A percentile compares a stretch with the other conserved stretches of the same genome.
These are phyloP conservation scores for Scenedesmus sp. DNA, from an alignment of 163 green algal species.

Conservation along the genomic window DNA sequence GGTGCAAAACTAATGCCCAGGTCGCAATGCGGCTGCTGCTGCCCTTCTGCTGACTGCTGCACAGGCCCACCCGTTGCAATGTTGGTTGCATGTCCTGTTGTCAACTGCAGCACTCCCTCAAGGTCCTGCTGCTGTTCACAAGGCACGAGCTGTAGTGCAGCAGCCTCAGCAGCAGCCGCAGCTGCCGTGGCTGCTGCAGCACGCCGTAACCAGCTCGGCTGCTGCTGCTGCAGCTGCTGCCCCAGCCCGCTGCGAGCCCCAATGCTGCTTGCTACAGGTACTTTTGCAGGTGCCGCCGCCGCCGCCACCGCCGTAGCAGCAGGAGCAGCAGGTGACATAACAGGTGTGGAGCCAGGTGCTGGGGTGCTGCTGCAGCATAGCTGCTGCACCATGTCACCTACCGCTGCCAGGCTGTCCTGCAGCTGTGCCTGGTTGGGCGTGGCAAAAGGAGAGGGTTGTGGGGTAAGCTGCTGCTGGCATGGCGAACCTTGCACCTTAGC, in stretches of 20 bases:
- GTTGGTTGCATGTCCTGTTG: no score
- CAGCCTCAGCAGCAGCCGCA: constrained; percentile 62
- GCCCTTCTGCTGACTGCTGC: no score
- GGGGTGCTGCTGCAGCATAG: neutral
- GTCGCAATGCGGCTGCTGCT: neutral
- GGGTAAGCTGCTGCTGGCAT: neutral
- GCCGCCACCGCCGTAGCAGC: neutral
- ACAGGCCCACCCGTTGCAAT: no score
- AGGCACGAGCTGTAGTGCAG: neutral
- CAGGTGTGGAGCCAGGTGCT: neutral
- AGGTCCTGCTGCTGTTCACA: neutral
- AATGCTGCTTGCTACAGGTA: neutral
- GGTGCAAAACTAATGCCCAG: neutral
- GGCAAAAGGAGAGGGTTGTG: neutral
- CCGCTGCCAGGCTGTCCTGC: neutral
- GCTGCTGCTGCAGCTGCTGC: constrained; percentile 1
- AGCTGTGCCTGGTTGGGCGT: neutral
- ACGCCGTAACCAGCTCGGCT: constrained; percentile 47
- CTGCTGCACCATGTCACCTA: constrained; percentile 16
- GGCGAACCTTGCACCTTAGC: neutral
- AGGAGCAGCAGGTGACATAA: constrained; percentile 19
- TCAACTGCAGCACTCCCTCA: neutral
- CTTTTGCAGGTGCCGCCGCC: neutral
- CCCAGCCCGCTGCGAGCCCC: neutral
- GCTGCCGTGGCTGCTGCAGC: constrained; percentile 62